Conservation (phyloP, 2,329 filamentous ascomycete species). For the Hyphodiscus sp. region DNA sequence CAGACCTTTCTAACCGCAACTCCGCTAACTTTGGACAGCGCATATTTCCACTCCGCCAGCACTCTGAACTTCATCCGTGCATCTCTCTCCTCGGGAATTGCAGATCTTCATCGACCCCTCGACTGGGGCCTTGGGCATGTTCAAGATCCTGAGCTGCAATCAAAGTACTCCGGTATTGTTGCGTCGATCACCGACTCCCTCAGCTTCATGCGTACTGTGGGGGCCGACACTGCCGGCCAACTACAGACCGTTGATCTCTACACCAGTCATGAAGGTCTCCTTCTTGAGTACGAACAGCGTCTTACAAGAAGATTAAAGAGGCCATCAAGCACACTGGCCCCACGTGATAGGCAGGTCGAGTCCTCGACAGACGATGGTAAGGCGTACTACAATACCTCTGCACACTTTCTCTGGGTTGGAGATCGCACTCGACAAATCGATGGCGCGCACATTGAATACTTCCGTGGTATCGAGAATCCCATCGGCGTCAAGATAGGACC, state of each 20-base stretch:
- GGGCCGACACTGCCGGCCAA: constrained; percentile 76
- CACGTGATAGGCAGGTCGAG: constrained; percentile 12
- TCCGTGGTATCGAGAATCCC: constrained; percentile 91
- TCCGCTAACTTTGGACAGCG: constrained; percentile 39
- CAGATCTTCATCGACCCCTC: constrained; percentile 85
- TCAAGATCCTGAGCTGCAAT: constrained; percentile 71
- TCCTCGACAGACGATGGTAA: constrained; percentile 23
- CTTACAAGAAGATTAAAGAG: constrained; percentile 71
- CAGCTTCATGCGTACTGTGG: constrained; percentile 90
- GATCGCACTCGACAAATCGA: constrained; percentile 92
- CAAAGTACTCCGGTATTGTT: constrained; percentile 81
- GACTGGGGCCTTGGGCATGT: constrained; percentile 96
- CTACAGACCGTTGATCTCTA: constrained; percentile 90
- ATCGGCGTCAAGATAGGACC: constrained; percentile 96
- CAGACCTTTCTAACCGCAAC: neutral
- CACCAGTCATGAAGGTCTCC: constrained; percentile 89
- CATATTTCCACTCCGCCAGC: constrained; percentile 92
- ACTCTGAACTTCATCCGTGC: constrained; percentile 91
- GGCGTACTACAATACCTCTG: constrained; percentile 87
- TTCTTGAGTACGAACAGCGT: constrained; percentile 89
- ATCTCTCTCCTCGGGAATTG: constrained; percentile 78
- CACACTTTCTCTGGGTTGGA: constrained; percentile 97
- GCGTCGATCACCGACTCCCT: constrained; percentile 82
- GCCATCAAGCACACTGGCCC: constrained; percentile 36
- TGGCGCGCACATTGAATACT: constrained; percentile 93